These are phyloP conservation scores for Ramaria sp. DNA, from an alignment of 768 basidiomycete genomes.

Conservation along the genomic window DNA sequence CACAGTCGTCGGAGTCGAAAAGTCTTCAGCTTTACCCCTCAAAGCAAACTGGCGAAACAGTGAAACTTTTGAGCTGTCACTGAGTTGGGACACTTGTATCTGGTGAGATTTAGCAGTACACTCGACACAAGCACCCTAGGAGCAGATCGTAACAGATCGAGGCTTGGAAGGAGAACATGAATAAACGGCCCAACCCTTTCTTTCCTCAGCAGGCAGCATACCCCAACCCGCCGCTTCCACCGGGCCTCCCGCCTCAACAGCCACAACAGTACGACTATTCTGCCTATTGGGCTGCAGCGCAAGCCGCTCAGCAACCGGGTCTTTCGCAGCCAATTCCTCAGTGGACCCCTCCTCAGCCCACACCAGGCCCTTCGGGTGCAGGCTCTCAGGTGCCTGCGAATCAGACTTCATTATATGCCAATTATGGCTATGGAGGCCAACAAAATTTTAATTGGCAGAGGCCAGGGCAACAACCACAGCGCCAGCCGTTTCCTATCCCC, in stretches of 20 bases:
- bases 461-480: conserved; percentile 24
- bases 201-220: conserved; percentile 1
- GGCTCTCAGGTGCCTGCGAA: conserved; percentile 37
- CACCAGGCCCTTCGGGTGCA: conserved; percentile 26
- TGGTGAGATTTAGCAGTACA: background rate
- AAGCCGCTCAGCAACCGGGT: conserved; percentile 36
- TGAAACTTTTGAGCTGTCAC: background rate
- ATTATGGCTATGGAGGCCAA: conserved; percentile 82
- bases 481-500: conserved; percentile 48
- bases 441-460: conserved; percentile 36
- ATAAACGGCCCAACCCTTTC: conserved; percentile 8
- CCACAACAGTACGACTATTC: conserved; percentile 56
- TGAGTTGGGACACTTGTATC: background rate
- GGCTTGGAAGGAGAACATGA: background rate
- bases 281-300: conserved; percentile 61
- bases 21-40: background rate
- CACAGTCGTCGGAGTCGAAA: conserved; percentile 2
- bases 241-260: conserved; percentile 65
- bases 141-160: background rate
- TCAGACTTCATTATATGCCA: conserved; percentile 79
- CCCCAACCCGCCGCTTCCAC: conserved; percentile 68
- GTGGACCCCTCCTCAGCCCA: conserved; percentile 45
- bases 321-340: conserved; percentile 42
- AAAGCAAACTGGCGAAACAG: background rate
- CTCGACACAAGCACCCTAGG: background rate